These are phyloP conservation scores for Aspergillus quadrilineatus DNA, from an alignment of 2,329 filamentous ascomycete species.

Conservation along the genomic window DNA sequence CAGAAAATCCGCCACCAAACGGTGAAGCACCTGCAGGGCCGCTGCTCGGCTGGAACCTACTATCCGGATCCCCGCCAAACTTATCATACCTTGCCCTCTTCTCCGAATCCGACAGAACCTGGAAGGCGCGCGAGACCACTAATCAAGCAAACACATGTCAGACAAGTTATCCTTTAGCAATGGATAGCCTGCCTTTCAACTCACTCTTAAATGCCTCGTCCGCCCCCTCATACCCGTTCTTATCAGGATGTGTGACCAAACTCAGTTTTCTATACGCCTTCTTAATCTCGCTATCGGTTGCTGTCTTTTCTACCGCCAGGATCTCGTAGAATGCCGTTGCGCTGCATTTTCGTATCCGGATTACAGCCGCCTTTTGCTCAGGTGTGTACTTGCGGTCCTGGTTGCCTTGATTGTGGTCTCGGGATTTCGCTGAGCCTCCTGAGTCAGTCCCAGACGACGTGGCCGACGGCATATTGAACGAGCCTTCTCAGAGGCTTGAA, in stretches of 20 bases:
- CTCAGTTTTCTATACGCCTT: constrained; percentile 96
- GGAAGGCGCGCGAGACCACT: constrained; percentile 91
- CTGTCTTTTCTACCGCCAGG: constrained; percentile 67
- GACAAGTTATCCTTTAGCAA: constrained; percentile 44
- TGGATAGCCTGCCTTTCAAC: constrained; percentile 25
- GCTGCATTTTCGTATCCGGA: constrained; percentile 80
- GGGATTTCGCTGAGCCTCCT: constrained; percentile 44
- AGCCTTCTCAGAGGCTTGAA: not conserved
- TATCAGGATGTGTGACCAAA: constrained; percentile 94
- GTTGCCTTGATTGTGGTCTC: constrained; percentile 52
- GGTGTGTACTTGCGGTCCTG: constrained; percentile 68
- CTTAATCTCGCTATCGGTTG: constrained; percentile 82
- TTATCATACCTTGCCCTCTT: constrained; percentile 87
- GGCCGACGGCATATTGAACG: constrained; percentile 42
- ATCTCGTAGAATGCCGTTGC: constrained; percentile 96
- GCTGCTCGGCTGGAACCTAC: constrained; percentile 65
- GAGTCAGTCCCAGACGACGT: constrained; percentile 48
- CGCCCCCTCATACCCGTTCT: constrained; percentile 92
- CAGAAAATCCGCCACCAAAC: constrained; percentile 47
- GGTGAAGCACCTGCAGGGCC: constrained; percentile 42
- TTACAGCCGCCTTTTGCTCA: constrained; percentile 87
- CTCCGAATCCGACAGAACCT: constrained; percentile 87
- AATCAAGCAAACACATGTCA: constrained; percentile 6
- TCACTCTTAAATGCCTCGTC: constrained; percentile 95
- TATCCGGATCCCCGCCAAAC: constrained; percentile 90